Evolutionary conservation across 139 green algal genomes (phyloP), one percentile per base, ranked within the genome.

Genomic region (Tetraselmis striata): DNA sequence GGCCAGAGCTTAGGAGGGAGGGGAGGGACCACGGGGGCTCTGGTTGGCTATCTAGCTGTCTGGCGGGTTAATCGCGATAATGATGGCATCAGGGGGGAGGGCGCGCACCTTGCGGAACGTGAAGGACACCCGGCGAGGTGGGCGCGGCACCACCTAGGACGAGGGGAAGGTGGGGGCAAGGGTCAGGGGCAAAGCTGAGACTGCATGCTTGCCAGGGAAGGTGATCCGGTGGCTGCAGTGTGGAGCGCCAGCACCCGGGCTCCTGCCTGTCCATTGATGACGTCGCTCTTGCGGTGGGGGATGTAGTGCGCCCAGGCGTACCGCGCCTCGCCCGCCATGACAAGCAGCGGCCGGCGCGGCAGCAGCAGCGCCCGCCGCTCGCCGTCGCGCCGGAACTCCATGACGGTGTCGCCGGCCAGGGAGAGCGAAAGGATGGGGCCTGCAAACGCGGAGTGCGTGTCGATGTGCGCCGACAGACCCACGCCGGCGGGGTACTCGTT

Each of bases 251-350:
- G 24, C 22, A 59, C n/a, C 76, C 30, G 0, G 32, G 0, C 59
- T 29, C 25, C 23, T 29, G 1, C 11, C 1, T 80, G 77, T 2
- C 81, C 88, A 26, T 82, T 82, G 28, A 96, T 83, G 26, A 76
- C 23, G 83, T 98, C 95, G 2, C 82, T 59, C 88, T 95, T 95
- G 30, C 95, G 90, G 86, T 98, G 93, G 0, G 96, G 95, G 31
- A 99, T 98, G 93, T 96, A 98, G 87, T 99, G 96, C 83, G 1
- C 74, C 94, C 96, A 99, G 11, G 86, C 92, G 25, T 94, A 95
- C 29, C 96, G 86, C 2, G 92, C 84, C 86, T 98, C 96, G 0
- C 90, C 94, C 24, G 75, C 74, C 90, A 99, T 88, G 0, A 99
- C 82, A 24, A 99, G 88, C 79, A 99, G 88, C 22, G 94, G 95